Conservation (phyloP, 495 filamentous ascomycete genomes). For the Penicillium cosmopolitanum region DNA sequence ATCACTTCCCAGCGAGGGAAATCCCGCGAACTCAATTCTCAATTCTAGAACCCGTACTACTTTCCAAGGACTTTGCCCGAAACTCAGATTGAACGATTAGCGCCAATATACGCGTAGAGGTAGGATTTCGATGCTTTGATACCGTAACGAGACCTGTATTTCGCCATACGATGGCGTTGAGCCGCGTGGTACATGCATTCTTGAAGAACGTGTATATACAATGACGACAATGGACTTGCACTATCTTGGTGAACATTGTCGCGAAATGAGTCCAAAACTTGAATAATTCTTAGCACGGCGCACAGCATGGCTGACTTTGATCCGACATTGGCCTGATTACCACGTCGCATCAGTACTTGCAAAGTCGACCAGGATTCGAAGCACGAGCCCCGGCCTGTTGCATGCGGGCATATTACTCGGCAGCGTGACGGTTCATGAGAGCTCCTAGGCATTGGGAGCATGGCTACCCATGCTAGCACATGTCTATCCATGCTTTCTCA, state of each 20-base stretch:
- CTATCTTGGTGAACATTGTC: neutral
- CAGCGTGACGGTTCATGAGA: slow-evolving; percentile 7
- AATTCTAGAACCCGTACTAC: slow-evolving; percentile 2
- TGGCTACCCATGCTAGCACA: slow-evolving; percentile 1
- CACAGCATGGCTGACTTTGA: neutral
- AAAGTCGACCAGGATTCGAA: slow-evolving; percentile 10
- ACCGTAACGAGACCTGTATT: neutral
- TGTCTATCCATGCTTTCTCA: neutral
- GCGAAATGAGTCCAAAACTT: neutral
- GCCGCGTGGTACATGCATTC: neutral
- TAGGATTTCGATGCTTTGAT: neutral
- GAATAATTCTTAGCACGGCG: neutral
- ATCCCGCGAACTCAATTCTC: slow-evolving; percentile 18
- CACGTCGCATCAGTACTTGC: slow-evolving; percentile 9
- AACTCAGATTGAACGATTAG: slow-evolving; percentile 9
- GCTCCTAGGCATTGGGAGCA: neutral
- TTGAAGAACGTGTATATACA: neutral
- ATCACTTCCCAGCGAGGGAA: neutral
- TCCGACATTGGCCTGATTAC: slow-evolving; percentile 10
- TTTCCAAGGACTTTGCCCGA: slow-evolving; percentile 7
- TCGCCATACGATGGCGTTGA: neutral
- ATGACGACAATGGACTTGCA: neutral
- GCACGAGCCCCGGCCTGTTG: slow-evolving; percentile 15
- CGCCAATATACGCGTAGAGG: slow-evolving; percentile 1
- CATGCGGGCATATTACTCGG: slow-evolving; percentile 14